A percentile compares a stretch with the other conserved stretches of the same genome.
Conservation (phyloP, 2,329 filamentous ascomycete species). For the Apiospora arundinis region DNA sequence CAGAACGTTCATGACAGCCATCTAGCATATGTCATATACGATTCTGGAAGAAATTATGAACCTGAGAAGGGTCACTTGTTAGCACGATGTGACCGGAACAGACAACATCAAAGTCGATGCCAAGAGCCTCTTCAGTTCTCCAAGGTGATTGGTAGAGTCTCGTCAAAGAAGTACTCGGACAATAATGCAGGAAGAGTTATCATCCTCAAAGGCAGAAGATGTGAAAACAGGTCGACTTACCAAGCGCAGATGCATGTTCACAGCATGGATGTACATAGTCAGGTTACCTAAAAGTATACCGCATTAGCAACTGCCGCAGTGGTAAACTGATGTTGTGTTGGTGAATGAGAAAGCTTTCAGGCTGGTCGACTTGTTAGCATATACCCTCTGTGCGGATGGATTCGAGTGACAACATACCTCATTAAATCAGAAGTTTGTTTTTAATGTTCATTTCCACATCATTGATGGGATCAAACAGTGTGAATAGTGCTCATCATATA, state of each 20-base stretch:
- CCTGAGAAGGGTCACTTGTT: background rate
- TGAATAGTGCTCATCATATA: constrained; percentile 47
- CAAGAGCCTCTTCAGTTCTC: constrained; percentile 58
- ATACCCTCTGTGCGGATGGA: background rate
- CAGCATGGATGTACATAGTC: too few relatives aligned
- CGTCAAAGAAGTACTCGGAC: constrained; percentile 62
- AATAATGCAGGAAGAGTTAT: constrained; percentile 50
- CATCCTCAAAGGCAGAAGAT: constrained; percentile 52
- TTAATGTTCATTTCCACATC: constrained; percentile 44
- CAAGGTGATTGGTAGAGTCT: constrained; percentile 61
- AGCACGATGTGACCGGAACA: background rate
- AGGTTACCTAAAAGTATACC: background rate
- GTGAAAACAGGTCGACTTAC: background rate
- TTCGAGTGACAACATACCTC: constrained; percentile 43
- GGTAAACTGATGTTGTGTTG: background rate
- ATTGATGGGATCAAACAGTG: constrained; percentile 45
- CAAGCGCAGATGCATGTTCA: background rate
- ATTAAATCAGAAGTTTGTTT: constrained; percentile 46
- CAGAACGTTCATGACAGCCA: background rate
- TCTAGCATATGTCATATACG: background rate
- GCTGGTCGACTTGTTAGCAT: background rate
- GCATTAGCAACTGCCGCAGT: background rate
- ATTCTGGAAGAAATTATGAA: background rate
- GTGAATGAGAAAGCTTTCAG: constrained; percentile 22
- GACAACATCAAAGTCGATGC: background rate